Conservation (phyloP, 345 rosid species). For the Toxicodendron radicans region DNA sequence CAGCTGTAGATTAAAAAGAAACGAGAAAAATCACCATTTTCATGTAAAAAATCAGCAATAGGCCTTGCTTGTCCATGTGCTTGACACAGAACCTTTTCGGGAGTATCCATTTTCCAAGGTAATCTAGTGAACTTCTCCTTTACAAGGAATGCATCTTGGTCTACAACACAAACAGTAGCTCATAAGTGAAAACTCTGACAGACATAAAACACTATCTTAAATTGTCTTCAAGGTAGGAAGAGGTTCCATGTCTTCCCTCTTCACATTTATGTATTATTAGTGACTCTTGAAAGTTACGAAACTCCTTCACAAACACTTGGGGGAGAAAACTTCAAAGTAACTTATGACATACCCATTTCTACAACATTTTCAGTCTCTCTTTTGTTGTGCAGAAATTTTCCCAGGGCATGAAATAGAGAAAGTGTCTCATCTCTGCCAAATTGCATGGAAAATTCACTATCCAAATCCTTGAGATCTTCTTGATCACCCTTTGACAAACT, state of each 20-base stretch:
- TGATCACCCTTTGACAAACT: conserved; percentile 29
- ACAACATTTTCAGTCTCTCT: conserved; percentile 55
- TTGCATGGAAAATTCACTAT: conserved; percentile 43
- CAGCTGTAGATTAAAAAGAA: not conserved
- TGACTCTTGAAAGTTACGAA: not conserved
- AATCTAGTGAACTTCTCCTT: conserved; percentile 69
- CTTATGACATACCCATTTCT: conserved; percentile 43
- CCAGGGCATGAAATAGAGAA: conserved; percentile 89
- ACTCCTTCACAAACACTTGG: not conserved
- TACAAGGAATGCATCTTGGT: conserved; percentile 39
- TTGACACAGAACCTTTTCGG: conserved; percentile 89
- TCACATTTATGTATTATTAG: not conserved
- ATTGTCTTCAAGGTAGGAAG: not conserved
- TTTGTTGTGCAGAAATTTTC: conserved; percentile 95
- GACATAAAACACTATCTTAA: not conserved
- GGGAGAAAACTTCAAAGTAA: not conserved
- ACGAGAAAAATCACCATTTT: conserved; percentile 57
- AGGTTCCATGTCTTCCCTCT: not conserved
- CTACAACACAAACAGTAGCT: conserved; percentile 34
- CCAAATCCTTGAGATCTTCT: conserved; percentile 34
- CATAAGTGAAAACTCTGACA: conserved; percentile 2
- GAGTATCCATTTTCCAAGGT: conserved; percentile 87
- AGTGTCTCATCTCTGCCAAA: conserved; percentile 85
- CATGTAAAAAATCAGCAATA: conserved; percentile 83
- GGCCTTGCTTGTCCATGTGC: conserved; percentile 90